These are phyloP conservation scores for Oryza meridionalis DNA, from an alignment of 176 grass and related monocot species.

Conservation along the genomic window DNA sequence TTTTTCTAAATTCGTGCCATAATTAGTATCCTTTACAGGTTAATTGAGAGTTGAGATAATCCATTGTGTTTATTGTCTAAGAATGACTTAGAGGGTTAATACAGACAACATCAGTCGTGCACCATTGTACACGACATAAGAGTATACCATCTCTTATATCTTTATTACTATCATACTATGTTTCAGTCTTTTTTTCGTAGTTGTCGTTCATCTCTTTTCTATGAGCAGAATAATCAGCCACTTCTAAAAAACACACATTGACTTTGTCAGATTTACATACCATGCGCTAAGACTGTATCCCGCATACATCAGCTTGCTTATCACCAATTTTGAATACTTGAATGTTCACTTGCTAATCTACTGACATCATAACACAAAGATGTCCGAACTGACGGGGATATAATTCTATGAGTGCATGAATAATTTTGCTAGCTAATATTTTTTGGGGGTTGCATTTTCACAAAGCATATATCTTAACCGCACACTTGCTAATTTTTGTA, in stretches of 20 bases:
- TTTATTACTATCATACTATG: neutral
- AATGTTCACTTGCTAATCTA: constrained; percentile 14
- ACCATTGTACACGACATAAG: neutral
- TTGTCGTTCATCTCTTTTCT: neutral
- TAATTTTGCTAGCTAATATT: constrained; percentile 7
- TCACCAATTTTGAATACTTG: neutral
- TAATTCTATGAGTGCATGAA: neutral
- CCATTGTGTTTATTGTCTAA: neutral
- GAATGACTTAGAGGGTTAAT: neutral
- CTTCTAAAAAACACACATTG: neutral
- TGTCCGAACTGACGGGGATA: neutral
- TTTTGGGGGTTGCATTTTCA: neutral
- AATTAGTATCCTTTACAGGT: neutral
- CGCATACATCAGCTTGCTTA: neutral
- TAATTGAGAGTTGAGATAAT: neutral
- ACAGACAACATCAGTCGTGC: neutral
- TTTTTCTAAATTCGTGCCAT: neutral
- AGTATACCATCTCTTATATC: neutral
- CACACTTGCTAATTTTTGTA: constrained; percentile 20
- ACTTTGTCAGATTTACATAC: constrained; percentile 9
- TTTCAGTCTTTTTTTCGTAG: neutral
- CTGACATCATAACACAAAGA: neutral
- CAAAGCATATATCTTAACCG: constrained; percentile 8
- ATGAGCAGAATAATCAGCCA: neutral
- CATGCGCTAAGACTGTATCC: neutral